A percentile compares a stretch with the other conserved stretches of the same genome.
These are phyloP conservation scores for Penicillium crystallinum DNA, from an alignment of 495 filamentous ascomycete genomes.

Conservation along the genomic window DNA sequence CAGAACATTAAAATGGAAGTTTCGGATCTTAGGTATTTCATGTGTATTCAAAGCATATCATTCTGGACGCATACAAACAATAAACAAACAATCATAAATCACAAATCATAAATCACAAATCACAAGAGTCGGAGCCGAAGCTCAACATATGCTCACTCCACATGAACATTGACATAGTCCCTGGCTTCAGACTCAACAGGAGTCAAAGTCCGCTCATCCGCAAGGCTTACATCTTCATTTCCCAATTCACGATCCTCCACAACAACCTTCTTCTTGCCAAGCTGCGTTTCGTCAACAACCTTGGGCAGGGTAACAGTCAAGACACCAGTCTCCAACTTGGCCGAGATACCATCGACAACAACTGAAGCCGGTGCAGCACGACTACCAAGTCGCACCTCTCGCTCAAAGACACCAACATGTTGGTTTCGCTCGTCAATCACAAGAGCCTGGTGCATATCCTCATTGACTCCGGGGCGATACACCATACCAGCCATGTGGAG, in stretches of 20 bases:
- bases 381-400: slow-evolving; percentile 56
- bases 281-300: slow-evolving; percentile 34
- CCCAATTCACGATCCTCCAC: slow-evolving; percentile 15
- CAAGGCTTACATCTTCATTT: slow-evolving; percentile 19
- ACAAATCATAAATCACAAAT: too few relatives aligned
- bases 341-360: slow-evolving; percentile 59
- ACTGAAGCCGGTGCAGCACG: slow-evolving; percentile 54
- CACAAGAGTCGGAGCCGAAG: not conserved
- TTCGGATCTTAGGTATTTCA: too few relatives aligned
- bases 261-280: slow-evolving; percentile 18
- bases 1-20: too few relatives aligned
- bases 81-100: too few relatives aligned
- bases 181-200: slow-evolving; percentile 21
- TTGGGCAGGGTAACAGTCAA: slow-evolving; percentile 66
- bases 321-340: slow-evolving; percentile 67
- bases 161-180: slow-evolving; percentile 31
- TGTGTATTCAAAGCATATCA: too few relatives aligned
- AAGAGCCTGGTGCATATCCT: slow-evolving; percentile 63
- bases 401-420: slow-evolving; percentile 67
- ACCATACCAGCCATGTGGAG: slow-evolving; percentile 66
- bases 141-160: slow-evolving; percentile 13
- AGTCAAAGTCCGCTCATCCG: slow-evolving; percentile 18
- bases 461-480: slow-evolving; percentile 60
- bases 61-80: too few relatives aligned
- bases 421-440: slow-evolving; percentile 55